Base-by-base conservation (phyloP, 108 stramenopile species). In the Skeletonema grethae region DNA sequence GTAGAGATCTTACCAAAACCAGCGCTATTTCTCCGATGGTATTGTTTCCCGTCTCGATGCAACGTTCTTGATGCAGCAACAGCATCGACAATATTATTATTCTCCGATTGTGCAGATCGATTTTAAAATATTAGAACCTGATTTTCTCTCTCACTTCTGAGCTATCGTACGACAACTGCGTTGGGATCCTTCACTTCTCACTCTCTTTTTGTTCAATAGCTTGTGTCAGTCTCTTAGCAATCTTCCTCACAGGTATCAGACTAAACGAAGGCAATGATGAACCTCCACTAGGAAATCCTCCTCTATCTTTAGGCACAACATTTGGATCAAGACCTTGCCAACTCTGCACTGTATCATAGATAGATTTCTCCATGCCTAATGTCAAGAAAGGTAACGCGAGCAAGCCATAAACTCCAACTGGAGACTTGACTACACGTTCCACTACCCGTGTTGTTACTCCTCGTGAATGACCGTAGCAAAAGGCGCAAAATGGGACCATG, bases 261-360 rank as follows among this genome's bases (percentile, higher is more conserved):
- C 88, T 90, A 50, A 94, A 88, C 3, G 90, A 91, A 20, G 92
- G 92, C 24, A 94, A 74, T 35, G 64, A 70, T 72, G 88, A 88
- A n/a, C 92, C 92, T 8, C 92, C 92, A 61, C 80, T 82, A 7
- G 92, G 92, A 73, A 94, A 94, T 0, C 89, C 92, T 10, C 92
- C 90, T 59, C 92, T 82, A 78, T 90, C 92, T 16, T 57, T 67
- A 11, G 90, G 92, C 58, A 79, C 29, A 12, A 90, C 78, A 75
- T 85, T 94, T 0, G 93, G 93, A 72, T 95, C 82, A 35, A 92
- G 82, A 1, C 94, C 94, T 75, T 95, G 94, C 73, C 83, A 88
- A 0, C 90, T 64, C 66, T 95, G 94, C 4, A 88, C 91, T 0
- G 89, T 90, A 61, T 95, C 94, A 64, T 95, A 95, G 53, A 95